Evolutionary conservation across 257 asterid genomes (phyloP).

Genomic region (Asclepias syriaca): DNA sequence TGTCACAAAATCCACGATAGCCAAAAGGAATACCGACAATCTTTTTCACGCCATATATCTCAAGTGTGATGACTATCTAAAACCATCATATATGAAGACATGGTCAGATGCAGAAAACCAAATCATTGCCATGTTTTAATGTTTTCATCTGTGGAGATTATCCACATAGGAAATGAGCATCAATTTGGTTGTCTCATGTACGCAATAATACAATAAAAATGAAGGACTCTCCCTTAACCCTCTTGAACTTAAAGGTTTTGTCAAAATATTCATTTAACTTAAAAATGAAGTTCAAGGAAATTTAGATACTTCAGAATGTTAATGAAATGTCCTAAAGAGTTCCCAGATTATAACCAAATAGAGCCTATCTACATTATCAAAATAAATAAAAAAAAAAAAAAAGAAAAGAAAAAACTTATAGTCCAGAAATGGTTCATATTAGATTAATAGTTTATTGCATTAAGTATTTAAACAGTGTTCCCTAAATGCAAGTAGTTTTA

Average conservation of each 20-base stretch:
- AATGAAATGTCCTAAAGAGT: too few species aligned
- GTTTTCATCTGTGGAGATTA: neutral
- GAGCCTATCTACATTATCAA: neutral
- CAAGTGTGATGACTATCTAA: constrained; percentile 89
- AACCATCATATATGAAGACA: constrained; percentile 17
- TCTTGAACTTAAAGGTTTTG: neutral
- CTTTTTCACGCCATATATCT: constrained; percentile 81
- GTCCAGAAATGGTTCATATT: neutral
- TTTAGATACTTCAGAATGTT: too few species aligned
- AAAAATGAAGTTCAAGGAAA: too few species aligned
- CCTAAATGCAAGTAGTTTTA: neutral
- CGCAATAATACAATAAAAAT: neutral
- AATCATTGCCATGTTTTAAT: neutral
- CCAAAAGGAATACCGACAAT: constrained; percentile 90
- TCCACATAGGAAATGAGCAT: neutral
- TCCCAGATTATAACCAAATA: neutral
- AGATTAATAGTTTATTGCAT: neutral
- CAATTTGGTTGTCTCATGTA: neutral
- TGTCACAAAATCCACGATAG: constrained; percentile 84
- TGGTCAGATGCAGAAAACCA: constrained; percentile 4
- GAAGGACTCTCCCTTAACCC: neutral
- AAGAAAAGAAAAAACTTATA: too few species aligned
- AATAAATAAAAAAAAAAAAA: neutral
- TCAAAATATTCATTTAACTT: neutral
- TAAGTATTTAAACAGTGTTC: neutral